These are phyloP conservation scores for Biscogniauxia sp. DNA, from an alignment of 2,329 filamentous ascomycete genomes.

Conservation along the genomic window DNA sequence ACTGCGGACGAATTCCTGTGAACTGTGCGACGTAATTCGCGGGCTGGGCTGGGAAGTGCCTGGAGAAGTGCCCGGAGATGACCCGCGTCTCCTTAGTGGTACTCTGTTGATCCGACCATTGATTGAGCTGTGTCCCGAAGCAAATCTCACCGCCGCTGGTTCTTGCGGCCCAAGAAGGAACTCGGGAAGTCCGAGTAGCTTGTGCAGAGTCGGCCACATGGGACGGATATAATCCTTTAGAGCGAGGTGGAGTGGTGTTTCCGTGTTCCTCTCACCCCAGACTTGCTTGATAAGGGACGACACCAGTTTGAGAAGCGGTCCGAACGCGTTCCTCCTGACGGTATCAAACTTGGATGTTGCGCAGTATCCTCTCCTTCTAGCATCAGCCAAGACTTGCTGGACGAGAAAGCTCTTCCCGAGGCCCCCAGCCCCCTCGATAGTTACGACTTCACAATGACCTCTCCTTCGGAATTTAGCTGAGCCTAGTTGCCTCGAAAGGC, in stretches of 20 bases:
- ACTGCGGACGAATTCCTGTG: slow-evolving; percentile 59
- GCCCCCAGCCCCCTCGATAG: slow-evolving; percentile 60
- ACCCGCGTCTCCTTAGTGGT: slow-evolving; percentile 43
- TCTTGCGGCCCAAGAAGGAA: slow-evolving; percentile 62
- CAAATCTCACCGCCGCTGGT: slow-evolving; percentile 32
- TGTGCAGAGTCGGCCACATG: slow-evolving; percentile 63
- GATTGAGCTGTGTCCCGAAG: slow-evolving; percentile 31
- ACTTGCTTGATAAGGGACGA: slow-evolving; percentile 67
- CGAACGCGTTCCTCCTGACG: slow-evolving; percentile 58
- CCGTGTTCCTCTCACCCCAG: slow-evolving; percentile 64
- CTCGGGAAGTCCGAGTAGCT: slow-evolving; percentile 62
- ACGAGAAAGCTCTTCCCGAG: slow-evolving; percentile 66
- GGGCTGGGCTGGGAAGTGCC: slow-evolving; percentile 33
- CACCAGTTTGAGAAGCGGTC: slow-evolving; percentile 61
- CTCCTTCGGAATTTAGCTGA: slow-evolving; percentile 58
- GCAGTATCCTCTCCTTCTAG: slow-evolving; percentile 61
- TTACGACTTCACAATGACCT: slow-evolving; percentile 63
- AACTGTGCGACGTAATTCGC: slow-evolving; percentile 46
- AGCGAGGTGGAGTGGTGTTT: slow-evolving; percentile 60
- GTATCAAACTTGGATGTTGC: slow-evolving; percentile 66
- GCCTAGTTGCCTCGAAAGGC: slow-evolving; percentile 53
- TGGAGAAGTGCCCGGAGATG: slow-evolving; percentile 48
- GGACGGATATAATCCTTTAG: slow-evolving; percentile 62
- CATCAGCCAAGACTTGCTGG: slow-evolving; percentile 61
- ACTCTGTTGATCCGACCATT: slow-evolving; percentile 33